A percentile compares a stretch with the other conserved stretches of the same genome.
Conservation (phyloP, 768 basidiomycete genomes). For the Suillus tomentosus region DNA sequence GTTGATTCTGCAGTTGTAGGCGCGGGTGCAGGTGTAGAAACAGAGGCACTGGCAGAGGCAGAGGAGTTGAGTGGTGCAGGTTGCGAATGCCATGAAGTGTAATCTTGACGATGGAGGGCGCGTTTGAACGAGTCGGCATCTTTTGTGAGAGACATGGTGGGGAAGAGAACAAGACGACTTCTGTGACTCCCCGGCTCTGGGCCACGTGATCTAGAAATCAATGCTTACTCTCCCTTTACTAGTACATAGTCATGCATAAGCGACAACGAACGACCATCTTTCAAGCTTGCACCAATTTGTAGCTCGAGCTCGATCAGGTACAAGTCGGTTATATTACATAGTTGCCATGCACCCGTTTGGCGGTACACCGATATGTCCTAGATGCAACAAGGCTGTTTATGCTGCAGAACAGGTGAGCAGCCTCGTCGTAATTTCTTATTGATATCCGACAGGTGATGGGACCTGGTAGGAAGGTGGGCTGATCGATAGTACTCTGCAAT, state of each 20-base stretch:
- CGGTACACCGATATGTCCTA: conserved; percentile 70
- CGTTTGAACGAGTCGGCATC: conserved; percentile 74
- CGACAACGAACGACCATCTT: neutral
- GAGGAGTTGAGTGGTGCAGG: conserved; percentile 39
- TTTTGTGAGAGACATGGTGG: conserved; percentile 68
- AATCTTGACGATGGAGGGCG: conserved; percentile 64
- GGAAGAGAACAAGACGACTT: neutral
- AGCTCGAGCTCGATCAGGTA: neutral
- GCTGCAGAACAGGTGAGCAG: conserved; percentile 79
- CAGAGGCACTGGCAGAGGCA: conserved; percentile 16
- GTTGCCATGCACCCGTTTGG: conserved; percentile 69
- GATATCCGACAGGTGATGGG: conserved; percentile 64
- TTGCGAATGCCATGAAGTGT: conserved; percentile 75
- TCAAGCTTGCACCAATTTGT: conserved; percentile 5
- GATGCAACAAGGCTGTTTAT: conserved; percentile 78
- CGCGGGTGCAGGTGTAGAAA: conserved; percentile 26
- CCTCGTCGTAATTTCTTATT: conserved; percentile 8
- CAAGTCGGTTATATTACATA: neutral
- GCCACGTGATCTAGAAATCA: too few relatives aligned
- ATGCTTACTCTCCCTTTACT: too few relatives aligned
- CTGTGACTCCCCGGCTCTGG: too few relatives aligned
- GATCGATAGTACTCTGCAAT: conserved; percentile 9
- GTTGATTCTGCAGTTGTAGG: conserved; percentile 30
- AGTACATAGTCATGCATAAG: neutral
- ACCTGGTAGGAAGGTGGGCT: conserved; percentile 80